Conservation (phyloP, 805 yeast genomes). For the Wickerhamiella parazyma region DNA sequence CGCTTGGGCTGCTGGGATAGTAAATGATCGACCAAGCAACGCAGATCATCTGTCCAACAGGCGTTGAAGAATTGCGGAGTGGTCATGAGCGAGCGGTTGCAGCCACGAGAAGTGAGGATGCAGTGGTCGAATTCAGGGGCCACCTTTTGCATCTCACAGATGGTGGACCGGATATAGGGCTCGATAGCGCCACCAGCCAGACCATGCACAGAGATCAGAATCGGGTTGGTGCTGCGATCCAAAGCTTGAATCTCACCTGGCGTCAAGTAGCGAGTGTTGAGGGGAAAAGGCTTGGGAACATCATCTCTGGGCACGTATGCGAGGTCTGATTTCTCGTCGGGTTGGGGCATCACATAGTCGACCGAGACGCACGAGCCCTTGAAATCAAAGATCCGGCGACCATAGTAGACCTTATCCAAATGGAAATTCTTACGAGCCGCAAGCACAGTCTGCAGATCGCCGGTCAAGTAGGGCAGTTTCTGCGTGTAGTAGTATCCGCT, state of each 20-base stretch:
- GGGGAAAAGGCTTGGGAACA: conserved; percentile 30
- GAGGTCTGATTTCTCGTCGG: conserved; percentile 19
- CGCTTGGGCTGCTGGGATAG: conserved; percentile 42
- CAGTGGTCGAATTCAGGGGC: conserved; percentile 41
- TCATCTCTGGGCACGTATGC: conserved; percentile 23
- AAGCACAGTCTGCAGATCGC: conserved; percentile 65
- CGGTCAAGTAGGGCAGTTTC: conserved; percentile 54
- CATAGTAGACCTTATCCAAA: conserved; percentile 50
- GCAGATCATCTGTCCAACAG: conserved; percentile 56
- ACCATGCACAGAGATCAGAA: conserved; percentile 59
- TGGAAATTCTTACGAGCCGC: conserved; percentile 45
- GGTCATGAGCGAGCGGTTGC: conserved; percentile 54
- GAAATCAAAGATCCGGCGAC: conserved; percentile 52
- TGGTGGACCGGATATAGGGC: conserved; percentile 51
- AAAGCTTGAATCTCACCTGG: conserved; percentile 32
- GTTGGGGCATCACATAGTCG: conserved; percentile 48
- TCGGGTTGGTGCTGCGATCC: conserved; percentile 35
- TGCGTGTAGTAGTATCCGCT: conserved; percentile 39
- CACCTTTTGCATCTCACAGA: conserved; percentile 23
- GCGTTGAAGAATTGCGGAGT: conserved; percentile 61
- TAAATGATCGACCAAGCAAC: conserved; percentile 40
- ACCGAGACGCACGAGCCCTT: conserved; percentile 66
- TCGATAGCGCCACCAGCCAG: conserved; percentile 81
- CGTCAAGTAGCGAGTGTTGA: conserved; percentile 39
- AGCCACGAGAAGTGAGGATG: conserved; percentile 65